Evolutionary conservation across 495 filamentous ascomycete species (phyloP), one percentile per base, ranked within the genome.

Genomic region (Aspergillus homomorphus): DNA sequence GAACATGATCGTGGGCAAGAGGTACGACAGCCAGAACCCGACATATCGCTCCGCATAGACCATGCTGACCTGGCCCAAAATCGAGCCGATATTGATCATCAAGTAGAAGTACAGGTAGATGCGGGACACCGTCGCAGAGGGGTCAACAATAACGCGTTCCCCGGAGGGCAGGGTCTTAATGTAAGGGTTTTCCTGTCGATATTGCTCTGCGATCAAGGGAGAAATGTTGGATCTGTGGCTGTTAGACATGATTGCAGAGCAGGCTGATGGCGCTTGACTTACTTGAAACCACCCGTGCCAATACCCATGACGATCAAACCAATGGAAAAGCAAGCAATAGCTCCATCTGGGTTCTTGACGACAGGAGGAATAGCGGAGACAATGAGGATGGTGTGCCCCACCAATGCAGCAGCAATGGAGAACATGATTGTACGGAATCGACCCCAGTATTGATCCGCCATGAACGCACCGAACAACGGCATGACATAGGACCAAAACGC

Each of bases 401-500:
- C 23, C 53, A 86, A 75, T 33, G 83, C 83, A 59, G 87, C 67
- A n/a, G 56, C 70, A 53, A 87, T 72, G 10, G 85, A 79, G 20
- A 72, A 66, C 56, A 75, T 75, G 64, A 90, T 87, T 15, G 87
- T 88, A 60, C 80, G 82, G 74, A 82, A 89, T 58, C 87, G 84
- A 59, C 87, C 87, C 69, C 79, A 80, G 58, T 84, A 84, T 33
- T 79, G 77, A 72, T 94, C 90, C 51, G 90, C 89, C 41, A 93
- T 62, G 58, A 82, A 89, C 58, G 87, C 87, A 70, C 85, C 86
- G 6, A 82, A 62, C 30, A 91, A 71, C 12, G 90, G 90, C 68
- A 84, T 87, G 26, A 84, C 60, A 62, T 92, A 92, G 19, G 82
- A 79, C 89, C 87, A 91, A 74, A 92, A 91, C 20, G 77, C 69